Percentiles rank a stretch among this genome's conserved stretches.
phyloP scores from a whole-genome alignment of 1,284 basidiomycete genomes.

The Coniferiporia sulphurascens region DNA sequence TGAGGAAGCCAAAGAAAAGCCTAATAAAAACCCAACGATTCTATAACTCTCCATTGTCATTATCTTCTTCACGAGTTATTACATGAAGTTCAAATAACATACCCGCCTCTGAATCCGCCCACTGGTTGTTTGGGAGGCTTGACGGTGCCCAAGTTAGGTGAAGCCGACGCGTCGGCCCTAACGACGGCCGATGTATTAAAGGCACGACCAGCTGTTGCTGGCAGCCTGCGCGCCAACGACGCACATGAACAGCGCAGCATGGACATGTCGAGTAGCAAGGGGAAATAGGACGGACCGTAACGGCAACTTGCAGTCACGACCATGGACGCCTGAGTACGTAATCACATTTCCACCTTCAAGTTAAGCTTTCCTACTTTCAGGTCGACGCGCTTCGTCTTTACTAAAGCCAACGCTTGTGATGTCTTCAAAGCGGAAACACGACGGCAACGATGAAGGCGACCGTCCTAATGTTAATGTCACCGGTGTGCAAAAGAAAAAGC shows the following conservation, averaged over 20 bases:
- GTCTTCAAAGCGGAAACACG: constrained; percentile 49
- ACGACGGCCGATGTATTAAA: constrained; percentile 36
- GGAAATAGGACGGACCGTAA: background rate
- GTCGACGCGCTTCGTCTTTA: no score
- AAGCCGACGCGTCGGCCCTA: constrained; percentile 42
- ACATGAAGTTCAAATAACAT: constrained; percentile 26
- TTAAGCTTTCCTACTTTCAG: no score
- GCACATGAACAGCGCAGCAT: constrained; percentile 12
- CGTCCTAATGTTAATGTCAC: constrained; percentile 27
- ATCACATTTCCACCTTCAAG: no score
- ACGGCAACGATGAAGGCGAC: constrained; percentile 20
- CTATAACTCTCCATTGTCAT: constrained; percentile 34
- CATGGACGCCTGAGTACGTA: background rate
- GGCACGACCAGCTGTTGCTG: constrained; percentile 22
- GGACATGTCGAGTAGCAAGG: constrained; percentile 9
- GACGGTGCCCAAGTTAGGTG: constrained; percentile 50
- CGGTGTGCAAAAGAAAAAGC: constrained; percentile 62
- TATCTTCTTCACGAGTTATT: background rate
- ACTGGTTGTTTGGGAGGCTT: constrained; percentile 70
- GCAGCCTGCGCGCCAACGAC: constrained; percentile 1
- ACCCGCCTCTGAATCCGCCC: constrained; percentile 85
- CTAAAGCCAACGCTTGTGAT: constrained; percentile 28
- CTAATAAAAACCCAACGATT: constrained; percentile 84
- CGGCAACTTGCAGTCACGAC: background rate
- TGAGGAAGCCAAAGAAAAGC: constrained; percentile 81